Evolutionary conservation across 2,329 filamentous ascomycete genomes (phyloP), one percentile per base, ranked within the genome.

Genomic region (Trichophyton equinum): DNA sequence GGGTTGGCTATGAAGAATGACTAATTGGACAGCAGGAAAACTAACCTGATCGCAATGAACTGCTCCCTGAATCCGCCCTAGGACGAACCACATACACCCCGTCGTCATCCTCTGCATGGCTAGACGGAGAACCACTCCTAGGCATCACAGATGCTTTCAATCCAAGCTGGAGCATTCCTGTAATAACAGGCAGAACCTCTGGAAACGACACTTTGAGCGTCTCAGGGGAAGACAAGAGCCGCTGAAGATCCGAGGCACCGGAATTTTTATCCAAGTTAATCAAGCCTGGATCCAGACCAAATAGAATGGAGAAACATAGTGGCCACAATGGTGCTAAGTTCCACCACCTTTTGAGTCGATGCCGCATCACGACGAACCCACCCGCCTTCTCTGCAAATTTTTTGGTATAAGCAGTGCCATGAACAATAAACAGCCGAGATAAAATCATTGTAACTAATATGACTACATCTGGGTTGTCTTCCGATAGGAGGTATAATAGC

Each of bases 371-470:
- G 38, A 81, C 80, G 71, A 96, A 96, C 1, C 95, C 95, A 33
- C 90, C 89, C 9, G 87, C 90, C 74, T 95, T 96, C 20, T 85
- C 82, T 13, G 85, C 81, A 66, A 99, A 96, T 68, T 96, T 95
- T 59, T 85, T 84, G 20, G 89, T 88, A 72, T 96, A 97, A 40
- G 80, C 80, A 4, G 85, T 77, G 3, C 92, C 92, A 68, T 96
- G 90, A 0, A 86, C 80, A n/a, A 92, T 84, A 4, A 99, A 78
- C 2, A 96, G 81, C 42, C 91, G 85, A 25, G 90, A 86, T 25
- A 99, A 77, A 59, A 99, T 92, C 68, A 88, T 91, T 66, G 85
- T 82, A 13, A 89, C 89, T 58, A 91, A 82, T 13, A 91, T 80
- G 9, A 96, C 87, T 22, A 95, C 86, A 65, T 91, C 87, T 4